Evolutionary conservation across 2,329 filamentous ascomycete species (phyloP).

Genomic region (Huntiella abstrusa): DNA sequence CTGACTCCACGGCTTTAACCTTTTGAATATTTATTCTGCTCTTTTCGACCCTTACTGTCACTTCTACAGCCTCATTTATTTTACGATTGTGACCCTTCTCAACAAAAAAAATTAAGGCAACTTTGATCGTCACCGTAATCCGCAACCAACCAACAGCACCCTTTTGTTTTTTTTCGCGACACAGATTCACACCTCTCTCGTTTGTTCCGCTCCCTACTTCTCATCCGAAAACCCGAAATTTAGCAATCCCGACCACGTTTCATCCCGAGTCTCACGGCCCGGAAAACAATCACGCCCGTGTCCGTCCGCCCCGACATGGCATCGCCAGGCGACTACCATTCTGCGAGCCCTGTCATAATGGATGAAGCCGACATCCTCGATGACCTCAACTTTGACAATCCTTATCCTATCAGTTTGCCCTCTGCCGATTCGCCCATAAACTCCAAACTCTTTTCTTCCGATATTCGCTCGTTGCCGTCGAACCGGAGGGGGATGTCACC

Average conservation of each 20-base stretch:
- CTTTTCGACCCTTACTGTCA: no score
- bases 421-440: constrained; percentile 1
- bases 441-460: constrained; percentile 7
- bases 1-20: no score
- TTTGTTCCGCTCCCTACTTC: background rate
- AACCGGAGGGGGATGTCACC: constrained; percentile 10
- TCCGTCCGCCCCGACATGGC: constrained; percentile 7
- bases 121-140: no score
- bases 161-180: background rate
- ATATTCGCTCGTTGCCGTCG: constrained; percentile 5
- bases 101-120: no score
- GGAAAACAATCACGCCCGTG: background rate
- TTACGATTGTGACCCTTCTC: no score
- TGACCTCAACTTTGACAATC: constrained; percentile 8
- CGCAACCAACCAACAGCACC: no score
- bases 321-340: constrained; percentile 7
- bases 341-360: constrained; percentile 10
- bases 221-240: no score
- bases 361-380: constrained; percentile 8
- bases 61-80: no score
- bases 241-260: background rate
- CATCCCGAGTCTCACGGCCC: constrained; percentile 1
- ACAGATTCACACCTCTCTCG: background rate
- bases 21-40: no score
- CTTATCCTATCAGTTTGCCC: constrained; percentile 7